Percentiles rank a stretch among this genome's conserved stretches.
Evolutionary conservation across 768 basidiomycete species (phyloP).

Genomic region (Trametes cingulata): DNA sequence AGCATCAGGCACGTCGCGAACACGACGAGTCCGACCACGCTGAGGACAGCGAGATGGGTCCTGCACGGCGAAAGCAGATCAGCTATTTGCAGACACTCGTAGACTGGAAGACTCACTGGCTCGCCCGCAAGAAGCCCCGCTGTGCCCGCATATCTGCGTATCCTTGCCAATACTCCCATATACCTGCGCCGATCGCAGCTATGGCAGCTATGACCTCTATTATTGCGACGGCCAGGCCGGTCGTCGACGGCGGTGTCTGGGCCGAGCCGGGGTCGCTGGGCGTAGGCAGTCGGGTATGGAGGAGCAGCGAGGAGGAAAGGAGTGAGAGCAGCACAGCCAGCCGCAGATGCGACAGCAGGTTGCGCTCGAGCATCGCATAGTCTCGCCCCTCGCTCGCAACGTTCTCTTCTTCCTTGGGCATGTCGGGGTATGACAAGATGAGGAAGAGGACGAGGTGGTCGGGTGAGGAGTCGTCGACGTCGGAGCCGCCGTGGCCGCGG

Average conservation of each 20-base stretch:
- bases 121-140: constrained; percentile 59
- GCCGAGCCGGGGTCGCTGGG: constrained; percentile 25
- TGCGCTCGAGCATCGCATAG: constrained; percentile 78
- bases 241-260: constrained; percentile 29
- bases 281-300: constrained; percentile 54
- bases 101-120: constrained; percentile 47
- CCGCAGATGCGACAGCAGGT: constrained; percentile 68
- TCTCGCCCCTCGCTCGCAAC: constrained; percentile 59
- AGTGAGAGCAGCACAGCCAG: constrained; percentile 65
- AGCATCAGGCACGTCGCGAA: constrained; percentile 31
- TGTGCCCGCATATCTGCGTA: constrained; percentile 55
- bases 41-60: constrained; percentile 32
- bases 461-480: background rate
- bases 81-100: constrained; percentile 1
- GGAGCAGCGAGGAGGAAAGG: constrained; percentile 62
- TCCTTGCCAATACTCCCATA: constrained; percentile 67
- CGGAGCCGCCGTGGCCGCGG: too few species aligned
- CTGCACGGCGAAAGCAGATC: constrained; percentile 16
- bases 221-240: constrained; percentile 50
- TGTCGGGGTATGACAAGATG: background rate
- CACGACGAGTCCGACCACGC: constrained; percentile 26
- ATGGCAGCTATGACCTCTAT: constrained; percentile 56
- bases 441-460: background rate
- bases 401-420: constrained; percentile 27
- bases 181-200: constrained; percentile 53